These are phyloP conservation scores for Dentipellis fragilis DNA, from an alignment of 768 basidiomycete genomes.

Conservation along the genomic window DNA sequence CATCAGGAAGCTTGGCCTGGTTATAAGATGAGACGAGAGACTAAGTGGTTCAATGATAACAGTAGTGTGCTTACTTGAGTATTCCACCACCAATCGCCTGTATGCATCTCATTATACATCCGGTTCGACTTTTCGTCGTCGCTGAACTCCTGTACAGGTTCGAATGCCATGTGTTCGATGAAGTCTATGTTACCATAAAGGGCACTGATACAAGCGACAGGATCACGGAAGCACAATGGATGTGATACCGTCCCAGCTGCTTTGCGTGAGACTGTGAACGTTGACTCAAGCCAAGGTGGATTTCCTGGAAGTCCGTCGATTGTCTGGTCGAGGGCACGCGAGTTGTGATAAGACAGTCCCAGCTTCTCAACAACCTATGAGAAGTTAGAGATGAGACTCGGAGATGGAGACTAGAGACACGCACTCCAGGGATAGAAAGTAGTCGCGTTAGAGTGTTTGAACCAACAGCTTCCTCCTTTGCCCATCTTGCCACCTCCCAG, in stretches of 20 bases:
- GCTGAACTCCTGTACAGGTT: constrained; percentile 1
- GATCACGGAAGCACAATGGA: constrained; percentile 4
- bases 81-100: constrained; percentile 9
- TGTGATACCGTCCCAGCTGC: no score
- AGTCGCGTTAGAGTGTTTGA: constrained; percentile 10
- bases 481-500: constrained; percentile 14
- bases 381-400: neutral
- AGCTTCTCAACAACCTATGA: constrained; percentile 4
- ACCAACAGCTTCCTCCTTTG: constrained; percentile 9
- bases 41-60: neutral
- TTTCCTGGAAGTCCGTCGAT: neutral
- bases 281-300: neutral
- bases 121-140: neutral
- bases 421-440: constrained; percentile 6
- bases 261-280: neutral
- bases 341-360: constrained; percentile 1
- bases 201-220: constrained; percentile 2
- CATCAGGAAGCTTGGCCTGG: neutral
- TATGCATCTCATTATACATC: constrained; percentile 8
- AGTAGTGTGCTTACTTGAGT: constrained; percentile 6
- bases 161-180: constrained; percentile 1
- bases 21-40: no score
- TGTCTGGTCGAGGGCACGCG: neutral
- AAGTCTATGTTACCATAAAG: constrained; percentile 4
- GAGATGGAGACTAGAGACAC: neutral